Conservation (phyloP, 140 eudicot genomes). For the Cichorium intybus region DNA sequence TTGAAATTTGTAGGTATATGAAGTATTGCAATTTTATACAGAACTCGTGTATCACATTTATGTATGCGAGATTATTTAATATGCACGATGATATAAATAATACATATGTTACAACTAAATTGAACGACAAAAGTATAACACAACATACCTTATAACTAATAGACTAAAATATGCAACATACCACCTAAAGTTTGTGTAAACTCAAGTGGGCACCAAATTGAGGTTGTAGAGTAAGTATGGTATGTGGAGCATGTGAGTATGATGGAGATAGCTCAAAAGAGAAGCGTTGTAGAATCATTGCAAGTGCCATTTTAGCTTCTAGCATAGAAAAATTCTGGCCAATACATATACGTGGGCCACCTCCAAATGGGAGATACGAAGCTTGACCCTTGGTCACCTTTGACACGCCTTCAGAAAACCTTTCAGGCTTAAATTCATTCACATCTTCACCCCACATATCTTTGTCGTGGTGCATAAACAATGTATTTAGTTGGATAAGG, state of each 20-base stretch:
- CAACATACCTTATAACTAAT: background rate
- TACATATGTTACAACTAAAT: conserved; percentile 1
- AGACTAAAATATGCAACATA: background rate
- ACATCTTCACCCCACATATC: conserved; percentile 13
- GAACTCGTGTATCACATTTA: background rate
- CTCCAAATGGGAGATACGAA: conserved; percentile 9
- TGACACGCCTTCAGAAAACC: conserved; percentile 11
- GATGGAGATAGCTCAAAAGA: conserved; percentile 15
- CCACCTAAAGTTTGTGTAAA: conserved; percentile 1
- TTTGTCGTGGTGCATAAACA: conserved; percentile 9
- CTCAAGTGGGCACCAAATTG: conserved; percentile 20
- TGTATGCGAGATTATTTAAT: background rate
- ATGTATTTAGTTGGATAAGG: background rate
- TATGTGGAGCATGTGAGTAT: conserved; percentile 20
- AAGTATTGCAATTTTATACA: too few relatives aligned
- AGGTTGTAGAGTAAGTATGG: conserved; percentile 7
- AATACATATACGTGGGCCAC: conserved; percentile 22
- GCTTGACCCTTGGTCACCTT: conserved; percentile 10
- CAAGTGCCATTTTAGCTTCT: conserved; percentile 16
- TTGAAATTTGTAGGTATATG: too few relatives aligned
- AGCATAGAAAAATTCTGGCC: conserved; percentile 7
- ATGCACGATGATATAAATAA: background rate
- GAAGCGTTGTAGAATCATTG: conserved; percentile 2
- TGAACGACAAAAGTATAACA: background rate
- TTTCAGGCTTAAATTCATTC: conserved; percentile 11